Evolutionary conservation across 225 moss, liverwort and hornwort genomes (phyloP).

Genomic region (Thuidium tamariscinum): DNA sequence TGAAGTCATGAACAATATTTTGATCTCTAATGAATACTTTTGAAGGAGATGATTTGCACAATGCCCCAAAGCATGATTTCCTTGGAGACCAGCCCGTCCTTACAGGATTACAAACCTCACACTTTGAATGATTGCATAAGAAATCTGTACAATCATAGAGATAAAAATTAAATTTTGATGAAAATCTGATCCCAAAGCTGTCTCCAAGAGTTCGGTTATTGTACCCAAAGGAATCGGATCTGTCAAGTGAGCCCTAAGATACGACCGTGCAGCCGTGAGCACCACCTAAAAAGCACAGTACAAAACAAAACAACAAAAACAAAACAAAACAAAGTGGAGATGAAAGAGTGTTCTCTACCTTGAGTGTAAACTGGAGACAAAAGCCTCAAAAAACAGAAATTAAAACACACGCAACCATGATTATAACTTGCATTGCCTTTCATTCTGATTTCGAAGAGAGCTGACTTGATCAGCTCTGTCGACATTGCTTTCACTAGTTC

Average conservation of each 20-base stretch:
- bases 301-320: no score
- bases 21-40: no score
- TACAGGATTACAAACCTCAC: background rate
- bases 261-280: no score
- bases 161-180: no score
- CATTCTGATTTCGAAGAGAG: background rate
- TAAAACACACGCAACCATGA: background rate
- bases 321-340: no score
- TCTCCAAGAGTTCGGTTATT: background rate
- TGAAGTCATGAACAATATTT: no score
- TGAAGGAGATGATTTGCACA: no score
- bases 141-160: background rate
- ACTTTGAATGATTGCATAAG: background rate
- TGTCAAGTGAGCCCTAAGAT: no score
- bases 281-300: background rate
- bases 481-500: background rate
- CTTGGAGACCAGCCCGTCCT: background rate
- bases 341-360: background rate
- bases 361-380: background rate
- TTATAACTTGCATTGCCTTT: background rate
- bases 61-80: background rate
- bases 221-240: background rate
- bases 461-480: background rate
- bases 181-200: background rate
- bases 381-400: background rate